A percentile compares a stretch with the other conserved stretches of the same genome.
phyloP scores from a whole-genome alignment of 164 flowering plant genomes.

The Chimonanthus praecox region DNA sequence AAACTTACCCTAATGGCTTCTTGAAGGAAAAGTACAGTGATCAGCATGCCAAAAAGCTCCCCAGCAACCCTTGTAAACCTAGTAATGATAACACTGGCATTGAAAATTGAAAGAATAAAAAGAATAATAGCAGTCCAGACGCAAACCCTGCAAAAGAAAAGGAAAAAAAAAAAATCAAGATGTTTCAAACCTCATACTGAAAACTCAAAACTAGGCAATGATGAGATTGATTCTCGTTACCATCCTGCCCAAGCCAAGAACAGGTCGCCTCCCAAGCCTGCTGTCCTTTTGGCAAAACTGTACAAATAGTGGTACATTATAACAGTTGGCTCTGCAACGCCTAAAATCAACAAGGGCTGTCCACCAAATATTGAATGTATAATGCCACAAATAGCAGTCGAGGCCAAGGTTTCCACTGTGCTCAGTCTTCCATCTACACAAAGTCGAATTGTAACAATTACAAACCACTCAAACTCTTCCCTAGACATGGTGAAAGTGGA shows the following conservation, averaged over 20 bases:
- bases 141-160: constrained; percentile 41
- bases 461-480: neutral
- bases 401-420: constrained; percentile 49
- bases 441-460: neutral
- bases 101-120: constrained; percentile 45
- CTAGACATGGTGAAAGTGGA: neutral
- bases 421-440: constrained; percentile 47
- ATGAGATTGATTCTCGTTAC: constrained; percentile 18
- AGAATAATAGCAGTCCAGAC: constrained; percentile 50
- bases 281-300: constrained; percentile 32
- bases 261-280: constrained; percentile 33
- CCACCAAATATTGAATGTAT: constrained; percentile 58
- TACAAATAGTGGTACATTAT: constrained; percentile 55
- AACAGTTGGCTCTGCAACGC: constrained; percentile 66
- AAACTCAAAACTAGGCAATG: too few relatives aligned
- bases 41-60: constrained; percentile 56
- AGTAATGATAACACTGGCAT: constrained; percentile 39
- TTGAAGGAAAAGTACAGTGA: constrained; percentile 46
- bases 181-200: neutral
- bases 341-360: constrained; percentile 52
- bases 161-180: neutral
- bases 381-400: constrained; percentile 61
- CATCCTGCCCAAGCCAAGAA: constrained; percentile 63
- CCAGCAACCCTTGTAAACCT: constrained; percentile 59
- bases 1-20: constrained; percentile 41